phyloP scores from a whole-genome alignment of 345 rosid genomes.

The Eucalyptus victrix region DNA sequence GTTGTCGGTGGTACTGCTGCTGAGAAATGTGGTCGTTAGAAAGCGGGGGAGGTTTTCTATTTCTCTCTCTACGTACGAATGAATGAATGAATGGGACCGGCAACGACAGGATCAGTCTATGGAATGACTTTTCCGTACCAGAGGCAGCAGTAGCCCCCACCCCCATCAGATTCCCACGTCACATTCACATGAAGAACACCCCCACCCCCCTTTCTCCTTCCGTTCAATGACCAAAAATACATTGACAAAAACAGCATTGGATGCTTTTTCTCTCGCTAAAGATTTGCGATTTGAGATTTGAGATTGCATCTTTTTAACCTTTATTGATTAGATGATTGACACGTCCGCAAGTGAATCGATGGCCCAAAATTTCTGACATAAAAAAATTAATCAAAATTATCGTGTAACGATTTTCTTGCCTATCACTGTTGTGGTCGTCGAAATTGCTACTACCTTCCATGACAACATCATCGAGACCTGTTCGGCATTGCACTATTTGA shows the following conservation, averaged over 20 bases:
- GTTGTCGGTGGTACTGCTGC: not conserved
- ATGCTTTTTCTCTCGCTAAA: not conserved
- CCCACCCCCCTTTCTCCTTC: not conserved
- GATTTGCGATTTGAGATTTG: not conserved
- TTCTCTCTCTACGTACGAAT: not conserved
- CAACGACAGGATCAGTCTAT: not conserved
- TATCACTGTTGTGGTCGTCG: rapidly evolving
- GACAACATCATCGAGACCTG: not conserved
- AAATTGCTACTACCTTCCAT: rapidly evolving
- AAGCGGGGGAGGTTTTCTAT: not conserved
- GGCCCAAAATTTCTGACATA: too few relatives aligned
- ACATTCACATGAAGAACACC: not conserved
- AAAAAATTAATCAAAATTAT: rapidly evolving
- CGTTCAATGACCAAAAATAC: not conserved
- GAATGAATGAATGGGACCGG: not conserved
- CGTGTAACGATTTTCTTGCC: rapidly evolving
- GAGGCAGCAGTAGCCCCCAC: not conserved
- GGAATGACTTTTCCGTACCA: not conserved
- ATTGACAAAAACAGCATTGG: not conserved
- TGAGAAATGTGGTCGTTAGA: not conserved
- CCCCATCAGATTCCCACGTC: not conserved
- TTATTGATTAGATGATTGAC: not conserved
- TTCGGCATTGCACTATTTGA: not conserved
- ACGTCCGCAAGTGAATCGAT: not conserved
- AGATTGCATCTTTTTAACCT: not conserved